Evolutionary conservation across 805 yeast species (phyloP).

Genomic region (Metschnikowia lachancei): DNA sequence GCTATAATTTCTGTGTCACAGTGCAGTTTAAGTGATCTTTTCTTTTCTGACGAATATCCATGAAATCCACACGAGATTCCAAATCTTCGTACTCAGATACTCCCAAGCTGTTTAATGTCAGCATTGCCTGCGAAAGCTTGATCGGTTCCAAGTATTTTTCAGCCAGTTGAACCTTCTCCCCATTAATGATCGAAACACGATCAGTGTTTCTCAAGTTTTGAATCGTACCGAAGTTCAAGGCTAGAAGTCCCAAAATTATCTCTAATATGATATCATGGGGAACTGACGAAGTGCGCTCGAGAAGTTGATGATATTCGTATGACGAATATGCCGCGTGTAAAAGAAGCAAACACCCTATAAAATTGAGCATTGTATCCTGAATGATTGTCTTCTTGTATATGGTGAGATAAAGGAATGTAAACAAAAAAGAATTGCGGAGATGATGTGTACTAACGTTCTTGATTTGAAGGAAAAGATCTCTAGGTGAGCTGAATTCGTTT

Average conservation of each 20-base stretch:
- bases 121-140: conserved; percentile 44
- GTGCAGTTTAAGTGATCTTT: conserved; percentile 41
- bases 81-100: conserved; percentile 45
- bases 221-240: conserved; percentile 42
- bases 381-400: background rate
- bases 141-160: conserved; percentile 46
- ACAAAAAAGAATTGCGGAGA: too few relatives aligned
- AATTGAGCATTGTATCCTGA: background rate
- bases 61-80: conserved; percentile 50
- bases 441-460: too few relatives aligned
- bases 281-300: conserved; percentile 25
- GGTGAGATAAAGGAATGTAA: too few relatives aligned
- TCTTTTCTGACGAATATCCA: conserved; percentile 49
- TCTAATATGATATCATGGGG: conserved; percentile 54
- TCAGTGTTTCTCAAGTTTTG: conserved; percentile 25
- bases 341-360: conserved; percentile 21
- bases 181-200: conserved; percentile 17
- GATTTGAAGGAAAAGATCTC: too few relatives aligned
- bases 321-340: conserved; percentile 55
- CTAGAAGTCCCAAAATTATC: conserved; percentile 44
- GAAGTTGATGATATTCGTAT: conserved; percentile 47
- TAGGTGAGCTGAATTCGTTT: too few relatives aligned
- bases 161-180: conserved; percentile 28
- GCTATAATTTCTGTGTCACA: conserved; percentile 15
- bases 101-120: conserved; percentile 48